Evolutionary conservation across 2,329 filamentous ascomycete genomes (phyloP), one percentile per base, ranked within the genome.

Genomic region (Colletotrichum viniferum): DNA sequence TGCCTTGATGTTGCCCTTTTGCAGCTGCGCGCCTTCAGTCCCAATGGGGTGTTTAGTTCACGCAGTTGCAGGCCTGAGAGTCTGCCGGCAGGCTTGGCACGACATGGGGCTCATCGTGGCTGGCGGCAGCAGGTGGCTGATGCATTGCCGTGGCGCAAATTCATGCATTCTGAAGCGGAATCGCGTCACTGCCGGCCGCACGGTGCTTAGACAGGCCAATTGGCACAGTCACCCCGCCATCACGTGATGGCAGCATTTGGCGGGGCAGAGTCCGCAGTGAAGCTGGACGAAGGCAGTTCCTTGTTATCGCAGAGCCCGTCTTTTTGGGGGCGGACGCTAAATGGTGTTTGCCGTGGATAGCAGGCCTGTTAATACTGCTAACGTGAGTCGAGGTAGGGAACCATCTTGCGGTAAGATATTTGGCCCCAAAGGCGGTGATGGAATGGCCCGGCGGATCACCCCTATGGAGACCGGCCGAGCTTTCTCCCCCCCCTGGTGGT

Each of bases 191-290:
- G 32, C 65, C 48, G 32, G 18, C 66, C 7, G 32, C 21, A 75
- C 73, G 26, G 73, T 75, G 73, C 28, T 26, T 34, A 13, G 34
- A 67, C 12, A 21, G 14, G 4, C 8, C 1, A 2, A 9, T 16
- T 63, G 30, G 21, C 69, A 75, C 73, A 56, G 73, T 75, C 69
- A 75, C 69, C 73, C 73, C 73, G 73, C 73, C 63, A 75, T 75
- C 73, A 75, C 73, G 73, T 75, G 73, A 75, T 48, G 3, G 0
- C 7, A 9, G 26, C n/a, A 26, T 56, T 62, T 75, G 73, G 73
- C 69, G 73, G 73, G 73, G 73, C 73, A 75, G 28, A 7, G 28
- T 73, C 56, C 69, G 38, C 21, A 64, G 36, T 18, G 36, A 38
- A 68, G 63, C 55, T 32, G 55, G 60, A 74, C 60, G 34, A 65